A percentile compares a stretch with the other conserved stretches of the same genome.
Conservation (phyloP, 768 basidiomycete species). For the Exsudoporus frostii region DNA sequence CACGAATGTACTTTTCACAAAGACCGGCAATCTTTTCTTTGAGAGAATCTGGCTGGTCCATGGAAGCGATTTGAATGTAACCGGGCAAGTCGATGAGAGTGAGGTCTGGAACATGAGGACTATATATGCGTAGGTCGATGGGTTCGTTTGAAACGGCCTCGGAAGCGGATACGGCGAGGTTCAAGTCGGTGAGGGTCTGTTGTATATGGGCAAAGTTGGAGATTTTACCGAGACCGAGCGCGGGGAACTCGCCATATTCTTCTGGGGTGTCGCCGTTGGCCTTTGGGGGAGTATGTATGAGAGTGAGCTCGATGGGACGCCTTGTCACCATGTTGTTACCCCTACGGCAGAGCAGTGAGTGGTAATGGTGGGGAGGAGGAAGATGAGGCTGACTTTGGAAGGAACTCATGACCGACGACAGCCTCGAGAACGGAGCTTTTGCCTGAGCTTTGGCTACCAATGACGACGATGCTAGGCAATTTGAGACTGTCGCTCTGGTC, state of each 20-base stretch:
- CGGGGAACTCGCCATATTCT: conserved; percentile 95
- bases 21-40: conserved; percentile 88
- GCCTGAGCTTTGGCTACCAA: conserved; percentile 97
- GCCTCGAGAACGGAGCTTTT: conserved; percentile 98
- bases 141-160: conserved; percentile 93
- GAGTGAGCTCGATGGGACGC: conserved; percentile 94
- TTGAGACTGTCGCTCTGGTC: conserved; percentile 95
- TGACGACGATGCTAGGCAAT: conserved; percentile 95
- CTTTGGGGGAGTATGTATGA: conserved; percentile 79
- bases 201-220: conserved; percentile 91
- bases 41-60: conserved; percentile 93
- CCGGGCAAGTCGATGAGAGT: conserved; percentile 97
- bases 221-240: conserved; percentile 83
- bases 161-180: conserved; percentile 85
- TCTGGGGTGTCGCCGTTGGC: conserved; percentile 49
- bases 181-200: conserved; percentile 89
- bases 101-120: conserved; percentile 92
- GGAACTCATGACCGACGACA: conserved; percentile 95
- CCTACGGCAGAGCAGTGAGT: conserved; percentile 40
- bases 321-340: conserved; percentile 99
- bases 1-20: conserved; percentile 97
- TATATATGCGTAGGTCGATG: conserved; percentile 96
- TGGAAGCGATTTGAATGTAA: conserved; percentile 90
- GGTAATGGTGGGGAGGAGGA: neutral
- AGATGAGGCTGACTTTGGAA: conserved; percentile 81